phyloP scores from a whole-genome alignment of 2,329 filamentous ascomycete genomes.

The Arthrobotrys sinensis region DNA sequence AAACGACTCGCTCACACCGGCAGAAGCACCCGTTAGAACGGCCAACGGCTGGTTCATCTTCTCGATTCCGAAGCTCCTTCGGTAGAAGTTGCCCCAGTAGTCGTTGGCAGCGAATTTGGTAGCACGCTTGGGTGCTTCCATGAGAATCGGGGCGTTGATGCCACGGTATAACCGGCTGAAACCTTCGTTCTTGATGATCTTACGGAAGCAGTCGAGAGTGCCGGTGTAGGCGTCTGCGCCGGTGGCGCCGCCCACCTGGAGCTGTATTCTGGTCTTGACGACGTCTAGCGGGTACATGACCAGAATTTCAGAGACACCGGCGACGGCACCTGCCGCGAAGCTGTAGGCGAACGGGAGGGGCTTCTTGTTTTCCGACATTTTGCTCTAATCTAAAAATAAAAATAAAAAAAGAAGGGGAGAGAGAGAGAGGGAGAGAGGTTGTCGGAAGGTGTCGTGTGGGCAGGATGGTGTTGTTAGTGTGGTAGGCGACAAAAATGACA shows the following conservation, averaged over 20 bases:
- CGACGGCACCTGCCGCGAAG: constrained; percentile 95
- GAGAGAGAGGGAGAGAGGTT: background rate
- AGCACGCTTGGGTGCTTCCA: constrained; percentile 96
- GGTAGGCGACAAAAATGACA: constrained; percentile 25
- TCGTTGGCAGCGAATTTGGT: constrained; percentile 99
- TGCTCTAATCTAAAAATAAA: constrained; percentile 57
- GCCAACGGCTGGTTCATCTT: constrained; percentile 92
- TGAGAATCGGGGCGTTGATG: constrained; percentile 94
- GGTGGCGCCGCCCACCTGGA: constrained; percentile 80
- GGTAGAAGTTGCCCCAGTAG: constrained; percentile 96
- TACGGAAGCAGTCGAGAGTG: constrained; percentile 98
- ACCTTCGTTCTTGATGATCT: constrained; percentile 97
- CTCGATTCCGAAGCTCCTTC: constrained; percentile 83
- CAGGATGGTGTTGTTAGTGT: constrained; percentile 36
- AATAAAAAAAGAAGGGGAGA: background rate
- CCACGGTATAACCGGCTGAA: constrained; percentile 92
- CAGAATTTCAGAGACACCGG: constrained; percentile 85
- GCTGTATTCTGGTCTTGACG: constrained; percentile 96
- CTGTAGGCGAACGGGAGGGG: constrained; percentile 94
- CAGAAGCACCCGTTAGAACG: constrained; percentile 91
- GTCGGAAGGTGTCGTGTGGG: constrained; percentile 35
- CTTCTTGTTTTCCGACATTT: constrained; percentile 77
- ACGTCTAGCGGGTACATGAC: constrained; percentile 97
- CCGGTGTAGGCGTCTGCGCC: constrained; percentile 92
- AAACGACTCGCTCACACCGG: constrained; percentile 94